These are phyloP conservation scores for Cytospora leucostoma DNA, from an alignment of 2,329 filamentous ascomycete genomes.

Conservation along the genomic window DNA sequence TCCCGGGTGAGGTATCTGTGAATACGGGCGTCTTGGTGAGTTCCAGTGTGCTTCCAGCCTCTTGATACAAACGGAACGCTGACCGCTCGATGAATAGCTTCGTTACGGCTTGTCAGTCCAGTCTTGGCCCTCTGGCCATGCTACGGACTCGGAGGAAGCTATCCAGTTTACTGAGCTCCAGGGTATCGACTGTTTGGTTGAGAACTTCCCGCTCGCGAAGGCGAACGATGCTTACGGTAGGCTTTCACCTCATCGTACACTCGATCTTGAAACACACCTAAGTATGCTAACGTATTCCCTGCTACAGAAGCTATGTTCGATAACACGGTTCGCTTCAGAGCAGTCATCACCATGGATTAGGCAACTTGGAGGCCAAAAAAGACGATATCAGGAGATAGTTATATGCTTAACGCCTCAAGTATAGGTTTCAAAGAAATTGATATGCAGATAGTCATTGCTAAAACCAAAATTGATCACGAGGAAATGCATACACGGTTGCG, in stretches of 20 bases:
- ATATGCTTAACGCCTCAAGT: no score
- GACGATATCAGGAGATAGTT: no score
- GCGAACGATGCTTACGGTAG: conserved; percentile 42
- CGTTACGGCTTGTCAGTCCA: conserved; percentile 59
- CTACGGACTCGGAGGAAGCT: conserved; percentile 65
- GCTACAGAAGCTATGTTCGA: conserved; percentile 18
- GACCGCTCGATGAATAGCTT: background rate
- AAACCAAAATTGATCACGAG: no score
- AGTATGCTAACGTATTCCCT: background rate
- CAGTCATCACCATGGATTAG: conserved; percentile 29
- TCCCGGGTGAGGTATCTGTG: conserved; percentile 46
- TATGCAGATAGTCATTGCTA: no score
- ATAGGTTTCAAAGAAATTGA: no score
- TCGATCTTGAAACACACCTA: background rate
- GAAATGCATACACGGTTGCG: no score
- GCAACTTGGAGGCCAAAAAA: background rate
- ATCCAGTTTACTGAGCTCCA: conserved; percentile 65
- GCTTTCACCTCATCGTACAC: background rate
- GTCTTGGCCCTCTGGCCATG: conserved; percentile 64
- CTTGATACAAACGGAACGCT: background rate
- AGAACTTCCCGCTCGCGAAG: conserved; percentile 62
- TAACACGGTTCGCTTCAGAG: conserved; percentile 28
- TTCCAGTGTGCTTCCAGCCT: conserved; percentile 22
- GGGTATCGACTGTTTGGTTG: conserved; percentile 63
- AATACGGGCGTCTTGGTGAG: conserved; percentile 44